Evolutionary conservation across 768 basidiomycete species (phyloP), one percentile per base, ranked within the genome.

Genomic region (Exidia glandulosa): DNA sequence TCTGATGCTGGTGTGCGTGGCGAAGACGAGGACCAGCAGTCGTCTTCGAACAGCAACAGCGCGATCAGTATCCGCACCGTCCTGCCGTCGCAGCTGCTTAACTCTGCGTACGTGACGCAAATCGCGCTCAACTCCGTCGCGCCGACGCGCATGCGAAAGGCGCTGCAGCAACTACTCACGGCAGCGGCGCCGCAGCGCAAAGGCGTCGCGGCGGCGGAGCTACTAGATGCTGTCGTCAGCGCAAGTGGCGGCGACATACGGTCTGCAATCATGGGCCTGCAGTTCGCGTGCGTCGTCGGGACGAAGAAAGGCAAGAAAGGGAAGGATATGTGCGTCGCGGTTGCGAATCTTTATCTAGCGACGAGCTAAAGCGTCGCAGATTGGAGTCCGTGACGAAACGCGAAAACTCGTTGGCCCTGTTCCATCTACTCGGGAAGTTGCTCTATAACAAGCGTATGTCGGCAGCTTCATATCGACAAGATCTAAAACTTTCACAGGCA

Each of bases 81-180:
- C 1, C 66, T 96, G 3, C 83, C 92, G 0, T 77, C 80, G 30
- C 83, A 84, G 13, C 71, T 96, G 3, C 68, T 90, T 30, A 71
- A 77, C n/a, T 82, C 86, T 3, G 85, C 86, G 1, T 89, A 82
- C 65, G 87, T 91, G 58, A 84, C 82, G n/a, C 81, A 88, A 63
- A 86, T 97, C 59, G 76, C 77, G 94, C 97, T 97, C 73, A 92
- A 96, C 63, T 87, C 95, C 0, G 86, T 99, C 55, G 93, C 96
- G 0, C 79, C 84, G 0, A 97, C 95, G 0, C 78, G 94, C 50
- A 79, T 96, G 73, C 81, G 78, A 45, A 88, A 85, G 66, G 92
- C 91, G 0, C 76, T 99, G 1, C 83, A 86, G 65, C 66, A 75
- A 16, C 69, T 93, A 62, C 67, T 86, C 34, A 66, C 74, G 32